Evolutionary conservation across 805 yeast species (phyloP).

Genomic region (Ogataea parapolymorpha): DNA sequence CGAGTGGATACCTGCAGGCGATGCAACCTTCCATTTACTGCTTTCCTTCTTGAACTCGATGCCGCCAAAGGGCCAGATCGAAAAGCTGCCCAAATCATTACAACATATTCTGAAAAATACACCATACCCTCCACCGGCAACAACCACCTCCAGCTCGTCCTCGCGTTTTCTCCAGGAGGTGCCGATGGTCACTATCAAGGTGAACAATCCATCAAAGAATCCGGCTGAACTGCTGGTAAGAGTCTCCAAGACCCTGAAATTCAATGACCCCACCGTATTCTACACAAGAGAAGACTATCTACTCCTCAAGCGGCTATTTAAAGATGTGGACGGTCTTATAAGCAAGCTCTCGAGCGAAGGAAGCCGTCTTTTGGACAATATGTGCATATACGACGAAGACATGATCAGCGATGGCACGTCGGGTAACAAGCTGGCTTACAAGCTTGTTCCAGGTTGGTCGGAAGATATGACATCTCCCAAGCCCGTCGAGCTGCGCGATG

Average conservation of each 20-base stretch:
- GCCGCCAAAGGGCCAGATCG: constrained; percentile 56
- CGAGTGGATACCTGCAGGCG: constrained; percentile 77
- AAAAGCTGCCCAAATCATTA: constrained; percentile 60
- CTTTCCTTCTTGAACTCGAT: constrained; percentile 75
- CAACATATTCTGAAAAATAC: constrained; percentile 62
- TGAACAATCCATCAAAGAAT: constrained; percentile 42
- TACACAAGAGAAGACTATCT: constrained; percentile 77
- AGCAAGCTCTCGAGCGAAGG: constrained; percentile 73
- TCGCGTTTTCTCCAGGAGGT: constrained; percentile 32
- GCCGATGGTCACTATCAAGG: constrained; percentile 34
- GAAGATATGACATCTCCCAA: constrained; percentile 28
- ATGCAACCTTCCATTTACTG: constrained; percentile 79
- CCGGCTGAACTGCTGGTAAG: constrained; percentile 60
- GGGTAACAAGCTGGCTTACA: constrained; percentile 25
- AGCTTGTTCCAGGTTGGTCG: constrained; percentile 36
- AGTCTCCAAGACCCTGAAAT: constrained; percentile 56
- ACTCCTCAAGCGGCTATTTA: constrained; percentile 67
- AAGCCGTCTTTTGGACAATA: constrained; percentile 47
- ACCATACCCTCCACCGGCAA: constrained; percentile 70
- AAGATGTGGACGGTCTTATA: constrained; percentile 51
- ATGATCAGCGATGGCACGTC: constrained; percentile 39
- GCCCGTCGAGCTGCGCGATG: constrained; percentile 21
- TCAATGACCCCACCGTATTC: constrained; percentile 66
- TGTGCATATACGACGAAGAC: constrained; percentile 35
- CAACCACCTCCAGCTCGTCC: constrained; percentile 23